Percentiles rank a stretch among this genome's conserved stretches.
Conservation (phyloP, 768 basidiomycete genomes). For the Tricholomella constricta region DNA sequence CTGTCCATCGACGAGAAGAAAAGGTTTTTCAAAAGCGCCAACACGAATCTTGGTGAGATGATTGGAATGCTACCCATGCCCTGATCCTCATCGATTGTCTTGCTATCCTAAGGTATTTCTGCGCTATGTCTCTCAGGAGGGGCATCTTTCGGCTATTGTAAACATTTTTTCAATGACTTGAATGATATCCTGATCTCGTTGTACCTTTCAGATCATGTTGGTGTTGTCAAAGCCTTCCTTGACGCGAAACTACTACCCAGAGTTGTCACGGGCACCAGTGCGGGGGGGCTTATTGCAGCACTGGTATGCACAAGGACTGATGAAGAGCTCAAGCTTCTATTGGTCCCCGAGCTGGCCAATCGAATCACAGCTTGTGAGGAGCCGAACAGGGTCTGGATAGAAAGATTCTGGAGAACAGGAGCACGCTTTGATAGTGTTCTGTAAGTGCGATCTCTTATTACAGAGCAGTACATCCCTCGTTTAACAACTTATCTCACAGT, state of each 20-base stretch:
- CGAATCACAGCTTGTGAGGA: slow-evolving; percentile 85
- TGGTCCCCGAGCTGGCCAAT: slow-evolving; percentile 83
- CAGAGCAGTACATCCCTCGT: background rate
- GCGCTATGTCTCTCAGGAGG: slow-evolving; percentile 97
- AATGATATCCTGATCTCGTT: background rate
- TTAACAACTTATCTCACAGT: slow-evolving; percentile 24
- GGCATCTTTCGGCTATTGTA: slow-evolving; percentile 92
- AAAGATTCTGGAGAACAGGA: slow-evolving; percentile 80
- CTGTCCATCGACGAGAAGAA: slow-evolving; percentile 87
- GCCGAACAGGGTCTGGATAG: slow-evolving; percentile 65
- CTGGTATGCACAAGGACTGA: slow-evolving; percentile 88
- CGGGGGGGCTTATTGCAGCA: slow-evolving; percentile 79
- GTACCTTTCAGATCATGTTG: slow-evolving; percentile 68
- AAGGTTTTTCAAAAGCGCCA: slow-evolving; percentile 86
- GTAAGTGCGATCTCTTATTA: slow-evolving; percentile 26
- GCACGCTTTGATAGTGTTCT: slow-evolving; percentile 90
- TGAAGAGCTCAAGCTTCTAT: slow-evolving; percentile 74
- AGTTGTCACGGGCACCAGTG: slow-evolving; percentile 93
- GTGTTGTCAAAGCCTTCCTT: slow-evolving; percentile 89
- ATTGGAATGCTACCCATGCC: background rate
- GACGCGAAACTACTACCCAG: slow-evolving; percentile 85
- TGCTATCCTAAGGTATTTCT: slow-evolving; percentile 51
- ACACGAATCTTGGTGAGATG: slow-evolving; percentile 75
- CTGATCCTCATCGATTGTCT: background rate
- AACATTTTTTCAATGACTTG: slow-evolving; percentile 22